Evolutionary conservation across 805 yeast species (phyloP).

Genomic region (Jamesozyma hellenica): DNA sequence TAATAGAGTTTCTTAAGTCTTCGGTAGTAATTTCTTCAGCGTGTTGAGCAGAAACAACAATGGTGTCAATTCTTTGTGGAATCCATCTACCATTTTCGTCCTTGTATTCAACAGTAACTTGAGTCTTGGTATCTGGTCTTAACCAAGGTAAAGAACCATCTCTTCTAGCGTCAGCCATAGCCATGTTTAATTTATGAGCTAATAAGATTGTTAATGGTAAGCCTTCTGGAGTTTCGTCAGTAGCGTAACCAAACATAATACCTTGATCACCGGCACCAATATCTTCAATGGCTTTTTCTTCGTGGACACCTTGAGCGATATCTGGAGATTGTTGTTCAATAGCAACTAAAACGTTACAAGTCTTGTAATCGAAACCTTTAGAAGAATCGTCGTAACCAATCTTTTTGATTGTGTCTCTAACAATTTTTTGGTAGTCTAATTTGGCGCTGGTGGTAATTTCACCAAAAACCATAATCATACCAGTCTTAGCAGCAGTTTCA

Average conservation of each 20-base stretch:
- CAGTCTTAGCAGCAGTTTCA: conserved; percentile 98
- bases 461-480: conserved; percentile 99
- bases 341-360: conserved; percentile 97
- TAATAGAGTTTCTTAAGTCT: conserved; percentile 72
- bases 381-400: conserved; percentile 94
- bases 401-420: conserved; percentile 96
- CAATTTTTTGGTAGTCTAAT: conserved; percentile 92
- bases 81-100: conserved; percentile 91
- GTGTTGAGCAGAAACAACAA: conserved; percentile 96
- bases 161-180: conserved; percentile 95
- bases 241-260: conserved; percentile 99
- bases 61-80: conserved; percentile 94
- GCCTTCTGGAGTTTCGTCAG: conserved; percentile 97
- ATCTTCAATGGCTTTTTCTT: conserved; percentile 90
- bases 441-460: conserved; percentile 96
- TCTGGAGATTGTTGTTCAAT: conserved; percentile 99
- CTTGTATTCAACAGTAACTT: conserved; percentile 94
- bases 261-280: conserved; percentile 99
- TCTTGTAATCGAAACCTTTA: conserved; percentile 97
- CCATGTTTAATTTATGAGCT: conserved; percentile 93
- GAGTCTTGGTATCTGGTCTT: conserved; percentile 99
- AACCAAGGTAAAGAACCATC: conserved; percentile 90
- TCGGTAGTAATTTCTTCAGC: conserved; percentile 92
- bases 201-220: conserved; percentile 89
- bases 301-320: conserved; percentile 98